Evolutionary conservation across 2,329 filamentous ascomycete genomes (phyloP), one percentile per base, ranked within the genome.

Genomic region (Pseudopithomyces maydicus): DNA sequence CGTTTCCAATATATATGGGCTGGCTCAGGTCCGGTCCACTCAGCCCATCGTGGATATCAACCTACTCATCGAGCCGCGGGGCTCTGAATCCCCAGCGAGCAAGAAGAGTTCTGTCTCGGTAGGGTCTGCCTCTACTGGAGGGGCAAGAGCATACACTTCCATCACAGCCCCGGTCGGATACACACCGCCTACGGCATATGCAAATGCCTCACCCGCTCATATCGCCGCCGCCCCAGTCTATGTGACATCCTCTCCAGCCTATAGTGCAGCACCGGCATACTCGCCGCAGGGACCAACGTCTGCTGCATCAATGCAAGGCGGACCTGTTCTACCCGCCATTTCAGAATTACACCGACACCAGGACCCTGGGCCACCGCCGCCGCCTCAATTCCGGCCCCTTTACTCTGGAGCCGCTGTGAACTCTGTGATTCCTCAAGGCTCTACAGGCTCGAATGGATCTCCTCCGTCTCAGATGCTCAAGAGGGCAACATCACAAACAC

Each of bases 1-100:
- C 58, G 36, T 39, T 23, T 17, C 36, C 52, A 44, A 55, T 60
- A 65, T 61, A 59, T 68, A 76, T 78, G 75, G 76, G 77, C 78
- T 80, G 75, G 79, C 67, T 63, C 50, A 59, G 69, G 59, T 75
- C 78, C 74, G 74, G 77, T 77, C 71, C 64, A 61, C 64, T 65
- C 83, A 83, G 85, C 86, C 82, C 87, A 93, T 84, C 85, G 89
- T 97, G 92, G 92, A 97, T 93, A 96, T 97, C 90, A 87, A 90
- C 79, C 88, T 90, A 67, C 86, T 97, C 66, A 85, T 97, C 79
- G 91, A 93, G 84, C 85, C 84, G 74, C 81, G 87, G 74, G 87
- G 87, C 84, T 88, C 89, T 79, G 88, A 90, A 84, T 88, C 88
- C 77, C 82, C 79, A 53, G 77, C 76, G 49, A 79, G 77, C 61